Evolutionary conservation across 805 yeast genomes (phyloP).

Genomic region (Yarrowia phangngaensis): DNA sequence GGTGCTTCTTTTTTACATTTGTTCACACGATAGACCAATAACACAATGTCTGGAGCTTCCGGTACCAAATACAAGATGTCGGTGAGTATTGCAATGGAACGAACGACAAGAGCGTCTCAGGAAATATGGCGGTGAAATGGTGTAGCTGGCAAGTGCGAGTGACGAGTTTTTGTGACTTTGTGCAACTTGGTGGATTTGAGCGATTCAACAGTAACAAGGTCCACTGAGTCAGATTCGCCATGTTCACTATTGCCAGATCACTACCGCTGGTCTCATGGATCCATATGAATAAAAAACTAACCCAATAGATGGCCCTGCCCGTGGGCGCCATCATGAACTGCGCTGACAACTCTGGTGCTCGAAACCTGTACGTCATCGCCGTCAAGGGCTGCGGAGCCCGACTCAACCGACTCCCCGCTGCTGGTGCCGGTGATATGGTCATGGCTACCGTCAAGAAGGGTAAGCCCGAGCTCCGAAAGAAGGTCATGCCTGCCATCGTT

Average conservation of each 20-base stretch:
- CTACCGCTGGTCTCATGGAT: conserved; percentile 28
- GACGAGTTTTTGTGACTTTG: too few relatives aligned
- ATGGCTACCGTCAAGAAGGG: conserved; percentile 98
- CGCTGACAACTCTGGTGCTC: conserved; percentile 99
- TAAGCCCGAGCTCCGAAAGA: conserved; percentile 99
- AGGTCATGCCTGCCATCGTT: conserved; percentile 99
- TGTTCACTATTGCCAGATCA: background rate
- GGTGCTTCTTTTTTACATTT: conserved; percentile 26
- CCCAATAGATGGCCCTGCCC: conserved; percentile 90
- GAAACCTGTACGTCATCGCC: conserved; percentile 97
- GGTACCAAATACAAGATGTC: conserved; percentile 99
- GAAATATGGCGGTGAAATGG: background rate
- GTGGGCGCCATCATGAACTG: conserved; percentile 99
- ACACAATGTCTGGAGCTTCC: conserved; percentile 65
- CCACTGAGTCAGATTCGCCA: background rate
- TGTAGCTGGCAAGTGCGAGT: too few relatives aligned
- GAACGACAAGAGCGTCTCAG: conserved; percentile 1
- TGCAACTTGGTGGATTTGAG: background rate
- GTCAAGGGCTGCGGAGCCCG: conserved; percentile 99
- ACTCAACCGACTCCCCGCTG: conserved; percentile 99
- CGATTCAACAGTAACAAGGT: background rate
- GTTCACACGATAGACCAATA: conserved; percentile 25
- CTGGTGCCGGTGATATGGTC: conserved; percentile 91
- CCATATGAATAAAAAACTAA: conserved; percentile 14
- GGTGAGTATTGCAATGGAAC: conserved; percentile 54